Evolutionary conservation across 1,284 basidiomycete genomes (phyloP).

Genomic region (Pyrrhoderma lamaoense): DNA sequence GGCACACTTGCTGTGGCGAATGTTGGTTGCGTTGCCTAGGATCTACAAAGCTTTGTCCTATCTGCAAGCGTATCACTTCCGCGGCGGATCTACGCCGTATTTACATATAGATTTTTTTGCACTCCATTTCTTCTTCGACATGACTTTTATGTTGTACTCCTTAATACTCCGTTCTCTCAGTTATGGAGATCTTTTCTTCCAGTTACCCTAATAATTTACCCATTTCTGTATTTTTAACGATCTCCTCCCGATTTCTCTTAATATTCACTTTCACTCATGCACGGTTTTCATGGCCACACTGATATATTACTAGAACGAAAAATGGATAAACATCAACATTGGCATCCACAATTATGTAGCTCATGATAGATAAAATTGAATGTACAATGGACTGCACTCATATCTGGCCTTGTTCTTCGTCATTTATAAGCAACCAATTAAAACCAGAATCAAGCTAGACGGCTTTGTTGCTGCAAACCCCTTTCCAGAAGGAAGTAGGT

Average conservation of each 20-base stretch:
- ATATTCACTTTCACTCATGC: too few species aligned
- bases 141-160: too few species aligned
- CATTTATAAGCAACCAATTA: constrained; percentile 33
- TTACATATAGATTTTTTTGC: constrained; percentile 39
- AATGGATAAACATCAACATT: too few species aligned
- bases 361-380: too few species aligned
- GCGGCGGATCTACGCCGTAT: constrained; percentile 64
- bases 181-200: too few species aligned
- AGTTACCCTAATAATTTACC: too few species aligned
- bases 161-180: too few species aligned
- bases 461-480: constrained; percentile 38
- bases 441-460: constrained; percentile 40
- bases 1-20: constrained; percentile 74
- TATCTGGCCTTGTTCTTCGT: constrained; percentile 74
- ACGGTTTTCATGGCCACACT: too few species aligned
- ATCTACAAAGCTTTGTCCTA: constrained; percentile 73
- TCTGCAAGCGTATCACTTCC: constrained; percentile 74
- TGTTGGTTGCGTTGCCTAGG: constrained; percentile 76
- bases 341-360: too few species aligned
- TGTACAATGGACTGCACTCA: constrained; percentile 38
- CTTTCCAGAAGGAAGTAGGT: constrained; percentile 2
- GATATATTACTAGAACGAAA: too few species aligned
- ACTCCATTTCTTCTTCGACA: background rate
- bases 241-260: too few species aligned
- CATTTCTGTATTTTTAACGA: too few species aligned